Conservation (phyloP, 2,329 filamentous ascomycete genomes). For the Trichoderma sp. region DNA sequence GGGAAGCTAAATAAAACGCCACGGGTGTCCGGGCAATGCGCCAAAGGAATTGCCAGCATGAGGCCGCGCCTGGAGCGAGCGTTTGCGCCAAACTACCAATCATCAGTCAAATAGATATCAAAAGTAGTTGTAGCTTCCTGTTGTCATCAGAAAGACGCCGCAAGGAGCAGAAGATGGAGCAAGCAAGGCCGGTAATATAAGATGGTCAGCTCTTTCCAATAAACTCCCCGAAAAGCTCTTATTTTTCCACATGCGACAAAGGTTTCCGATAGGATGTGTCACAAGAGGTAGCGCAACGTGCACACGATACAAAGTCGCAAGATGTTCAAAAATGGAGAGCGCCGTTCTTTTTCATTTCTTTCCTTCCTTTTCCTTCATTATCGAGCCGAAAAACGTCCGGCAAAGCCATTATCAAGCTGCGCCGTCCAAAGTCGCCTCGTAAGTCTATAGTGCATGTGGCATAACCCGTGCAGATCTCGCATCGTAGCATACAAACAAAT, state of each 20-base stretch:
- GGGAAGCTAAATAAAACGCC: constrained; percentile 1
- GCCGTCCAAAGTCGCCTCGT: constrained; percentile 7
- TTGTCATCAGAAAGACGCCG: background rate
- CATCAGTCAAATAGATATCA: background rate
- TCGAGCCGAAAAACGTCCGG: background rate
- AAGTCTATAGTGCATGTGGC: constrained; percentile 13
- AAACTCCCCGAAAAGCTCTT: background rate
- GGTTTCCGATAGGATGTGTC: background rate
- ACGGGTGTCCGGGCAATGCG: background rate
- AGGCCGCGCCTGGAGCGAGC: background rate
- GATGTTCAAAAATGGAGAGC: constrained; percentile 10
- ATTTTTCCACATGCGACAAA: background rate
- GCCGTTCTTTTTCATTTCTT: background rate
- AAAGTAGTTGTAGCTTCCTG: background rate
- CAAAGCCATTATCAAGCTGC: background rate
- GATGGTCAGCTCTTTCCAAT: background rate
- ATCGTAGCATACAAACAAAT: constrained; percentile 35
- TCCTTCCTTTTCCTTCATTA: constrained; percentile 13
- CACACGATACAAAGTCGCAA: background rate
- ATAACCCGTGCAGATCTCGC: constrained; percentile 11
- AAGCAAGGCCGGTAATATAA: background rate
- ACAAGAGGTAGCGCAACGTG: background rate
- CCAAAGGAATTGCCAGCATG: background rate
- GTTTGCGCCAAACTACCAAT: background rate
- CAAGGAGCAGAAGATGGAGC: background rate